Percentiles rank a stretch among this genome's conserved stretches.
These are phyloP conservation scores for grape (Vitis vinifera) DNA, from an alignment of 164 flowering plant species.

Conservation along the genomic window ASM3070453v1 NC_081816.1:1234001-1234500, in stretches of 20 bases:
- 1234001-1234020: conserved; percentile 35
- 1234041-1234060: conserved; percentile 82
- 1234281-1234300: conserved; percentile 12
- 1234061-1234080: conserved; percentile 63
- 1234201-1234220: conserved; percentile 6
- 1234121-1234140: conserved; percentile 7
- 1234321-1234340: conserved; percentile 85
- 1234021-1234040: conserved; percentile 86
- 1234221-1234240: conserved; percentile 2
- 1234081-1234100: conserved; percentile 53
- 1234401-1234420: conserved; percentile 89
- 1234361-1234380: conserved; percentile 68
- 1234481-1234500: too few species aligned
- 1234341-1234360: conserved; percentile 84
- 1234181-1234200: conserved; percentile 7
- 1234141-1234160: conserved; percentile 1
- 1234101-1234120: conserved; percentile 23
- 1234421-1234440: conserved; percentile 99
- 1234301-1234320: conserved; percentile 55
- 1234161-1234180: conserved; percentile 8
- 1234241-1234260: conserved; percentile 5
- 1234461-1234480: not conserved
- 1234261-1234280: conserved; percentile 8
- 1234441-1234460: conserved; percentile 99
- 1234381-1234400: conserved; percentile 37